Evolutionary conservation across 352 stramenopile species (phyloP), one percentile per base, ranked within the genome.

Genomic region (Pythium aristosporum): DNA sequence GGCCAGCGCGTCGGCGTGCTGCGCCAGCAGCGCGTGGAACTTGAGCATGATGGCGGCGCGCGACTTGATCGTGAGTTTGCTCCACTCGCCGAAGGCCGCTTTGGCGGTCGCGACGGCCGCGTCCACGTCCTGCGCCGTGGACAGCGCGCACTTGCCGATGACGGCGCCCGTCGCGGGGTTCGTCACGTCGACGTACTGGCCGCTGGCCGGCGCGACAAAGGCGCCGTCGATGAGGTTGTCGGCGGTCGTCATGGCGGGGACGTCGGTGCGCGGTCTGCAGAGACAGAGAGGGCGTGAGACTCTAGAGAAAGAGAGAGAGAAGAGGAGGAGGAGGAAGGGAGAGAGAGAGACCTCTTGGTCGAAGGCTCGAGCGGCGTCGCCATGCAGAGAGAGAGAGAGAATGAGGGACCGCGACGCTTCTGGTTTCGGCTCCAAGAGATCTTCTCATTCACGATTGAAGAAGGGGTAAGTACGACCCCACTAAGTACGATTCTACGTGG

Each of bases 11-110:
- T 94, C 79, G n/a, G 94, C 79, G 70, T 99, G 80, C 56, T 90
- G 51, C 25, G 80, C 57, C 52, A 99, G 85, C 5, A 99, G 76
- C 25, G 94, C 68, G 72, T 99, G 96, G 63, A 99, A 98, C 69
- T 96, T 90, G 68, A 99, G 86, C 95, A 99, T 98, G 52, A 97
- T 87, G n/a, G 80, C 89, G 3, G 96, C 93, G 32, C 97, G 91
- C 8, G 92, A 74, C 79, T 99, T 99, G 64, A 98, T 84, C 1
- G 97, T 99, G 39, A 96, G 74, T 4, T 71, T 71, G 41, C 82
- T 94, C 97, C 97, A 99, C 32, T 77, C 62, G 3, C 72, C 65
- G 56, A 98, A 97, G n/a, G 96, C 96, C 10, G 72, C 71, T 50
- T 91, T 73, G 36, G 84, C 96, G 6, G 69, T 70, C 3, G 68